Percentiles rank a stretch among this genome's conserved stretches.
These are phyloP conservation scores for Jaapia argillacea DNA, from an alignment of 768 basidiomycete species.

Conservation along the genomic window DNA sequence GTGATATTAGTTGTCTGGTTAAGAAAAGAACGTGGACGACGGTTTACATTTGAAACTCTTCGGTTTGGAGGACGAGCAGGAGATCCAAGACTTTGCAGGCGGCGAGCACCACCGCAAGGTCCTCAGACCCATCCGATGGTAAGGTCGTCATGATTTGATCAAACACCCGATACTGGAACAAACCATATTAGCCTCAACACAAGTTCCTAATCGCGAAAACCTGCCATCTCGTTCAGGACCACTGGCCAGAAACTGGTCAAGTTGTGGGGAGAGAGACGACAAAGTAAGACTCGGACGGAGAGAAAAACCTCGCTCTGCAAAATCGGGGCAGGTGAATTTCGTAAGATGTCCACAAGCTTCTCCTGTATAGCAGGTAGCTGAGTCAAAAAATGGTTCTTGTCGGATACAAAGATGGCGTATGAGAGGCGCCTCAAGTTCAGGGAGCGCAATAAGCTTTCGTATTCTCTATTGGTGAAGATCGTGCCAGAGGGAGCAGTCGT, in stretches of 20 bases:
- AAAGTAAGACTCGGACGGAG: constrained; percentile 84
- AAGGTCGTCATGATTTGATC: constrained; percentile 65
- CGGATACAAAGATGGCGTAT: constrained; percentile 76
- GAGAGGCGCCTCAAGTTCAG: constrained; percentile 82
- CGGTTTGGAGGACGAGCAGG: constrained; percentile 86
- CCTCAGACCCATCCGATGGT: constrained; percentile 79
- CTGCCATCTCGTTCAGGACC: constrained; percentile 81
- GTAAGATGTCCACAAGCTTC: constrained; percentile 87
- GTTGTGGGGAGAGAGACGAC: constrained; percentile 84
- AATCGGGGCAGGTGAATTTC: constrained; percentile 66
- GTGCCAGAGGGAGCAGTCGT: constrained; percentile 85
- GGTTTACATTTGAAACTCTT: constrained; percentile 91
- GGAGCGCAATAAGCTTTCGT: constrained; percentile 83
- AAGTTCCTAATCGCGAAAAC: constrained; percentile 9
- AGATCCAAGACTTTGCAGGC: constrained; percentile 94
- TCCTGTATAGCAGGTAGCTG: constrained; percentile 94
- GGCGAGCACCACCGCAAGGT: constrained; percentile 72
- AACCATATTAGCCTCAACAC: constrained; percentile 1
- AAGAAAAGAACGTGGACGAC: constrained; percentile 1
- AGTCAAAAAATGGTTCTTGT: constrained; percentile 84
- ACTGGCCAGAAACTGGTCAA: constrained; percentile 96
- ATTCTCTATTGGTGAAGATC: constrained; percentile 92
- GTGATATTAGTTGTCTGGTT: neutral
- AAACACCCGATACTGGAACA: constrained; percentile 73
- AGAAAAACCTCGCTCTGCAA: constrained; percentile 94